phyloP scores from a whole-genome alignment of 2,329 filamentous ascomycete genomes.

The Talaromyces sp. region DNA sequence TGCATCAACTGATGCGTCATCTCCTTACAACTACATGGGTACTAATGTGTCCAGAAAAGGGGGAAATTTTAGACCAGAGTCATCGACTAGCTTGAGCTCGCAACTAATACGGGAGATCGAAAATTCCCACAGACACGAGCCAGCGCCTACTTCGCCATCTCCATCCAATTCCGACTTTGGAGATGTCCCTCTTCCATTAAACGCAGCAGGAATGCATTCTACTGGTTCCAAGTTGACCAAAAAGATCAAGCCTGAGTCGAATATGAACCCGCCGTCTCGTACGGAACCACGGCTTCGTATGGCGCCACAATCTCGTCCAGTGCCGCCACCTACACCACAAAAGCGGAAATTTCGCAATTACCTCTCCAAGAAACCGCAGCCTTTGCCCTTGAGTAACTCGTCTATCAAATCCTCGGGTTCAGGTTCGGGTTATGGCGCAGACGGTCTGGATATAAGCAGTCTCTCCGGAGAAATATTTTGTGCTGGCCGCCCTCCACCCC shows the following conservation, averaged over 20 bases:
- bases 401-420: not conserved
- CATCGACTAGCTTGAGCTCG: not conserved
- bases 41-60: not conserved
- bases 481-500: not conserved
- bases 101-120: not conserved
- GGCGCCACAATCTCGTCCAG: not conserved
- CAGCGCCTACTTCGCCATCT: not conserved
- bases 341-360: not conserved
- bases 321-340: not conserved
- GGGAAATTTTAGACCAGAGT: not conserved
- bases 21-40: not conserved
- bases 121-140: not conserved
- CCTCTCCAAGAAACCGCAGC: not conserved
- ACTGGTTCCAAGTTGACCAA: not conserved
- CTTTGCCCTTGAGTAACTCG: not conserved
- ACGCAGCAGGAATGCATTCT: not conserved
- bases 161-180: not conserved
- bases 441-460: not conserved
- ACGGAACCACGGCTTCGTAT: not conserved
- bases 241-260: not conserved
- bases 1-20: not conserved
- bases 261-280: not conserved
- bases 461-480: not conserved
- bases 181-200: not conserved
- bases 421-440: not conserved